phyloP scores from a whole-genome alignment of 257 asterid genomes.

The Salvia miltiorrhiza region DNA sequence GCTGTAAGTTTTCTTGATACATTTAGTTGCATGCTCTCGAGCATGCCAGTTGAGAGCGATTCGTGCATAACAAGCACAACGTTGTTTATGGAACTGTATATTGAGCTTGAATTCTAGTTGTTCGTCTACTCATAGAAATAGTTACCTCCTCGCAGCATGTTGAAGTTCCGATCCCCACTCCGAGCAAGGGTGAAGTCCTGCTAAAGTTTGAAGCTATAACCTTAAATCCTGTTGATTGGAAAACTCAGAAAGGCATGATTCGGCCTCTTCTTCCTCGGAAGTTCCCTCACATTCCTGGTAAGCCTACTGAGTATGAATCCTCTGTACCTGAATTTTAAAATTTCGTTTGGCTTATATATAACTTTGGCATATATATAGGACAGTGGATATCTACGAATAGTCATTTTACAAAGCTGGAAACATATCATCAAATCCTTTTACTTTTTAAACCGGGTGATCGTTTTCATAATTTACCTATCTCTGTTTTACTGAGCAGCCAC shows the following conservation, averaged over 20 bases:
- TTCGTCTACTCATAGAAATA: not conserved
- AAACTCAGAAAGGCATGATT: slow-evolving; percentile 70
- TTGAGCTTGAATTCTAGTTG: not conserved
- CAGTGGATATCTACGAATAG: not conserved
- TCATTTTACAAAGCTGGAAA: not conserved
- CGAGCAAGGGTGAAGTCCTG: slow-evolving; percentile 70
- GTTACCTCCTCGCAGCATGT: slow-evolving; percentile 55
- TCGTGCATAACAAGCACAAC: not conserved
- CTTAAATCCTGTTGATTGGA: slow-evolving; percentile 85
- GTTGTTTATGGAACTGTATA: not conserved
- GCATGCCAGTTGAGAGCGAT: not conserved
- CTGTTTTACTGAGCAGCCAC: slow-evolving; percentile 37
- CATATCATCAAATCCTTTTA: not conserved
- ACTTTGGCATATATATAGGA: not conserved
- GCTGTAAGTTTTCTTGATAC: not conserved
- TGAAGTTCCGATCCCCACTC: slow-evolving; percentile 81
- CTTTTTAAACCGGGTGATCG: not conserved
- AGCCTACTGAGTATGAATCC: slow-evolving; percentile 20
- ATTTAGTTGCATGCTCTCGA: not conserved
- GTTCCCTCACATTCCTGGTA: slow-evolving; percentile 81
- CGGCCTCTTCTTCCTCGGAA: slow-evolving; percentile 75
- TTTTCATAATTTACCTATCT: not conserved
- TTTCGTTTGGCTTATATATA: not conserved
- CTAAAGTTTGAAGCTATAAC: slow-evolving; percentile 77
- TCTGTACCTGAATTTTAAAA: not conserved